Evolutionary conservation across 108 stramenopile genomes (phyloP), one percentile per base, ranked within the genome.

Genomic region (Fistulifera solaris): DNA sequence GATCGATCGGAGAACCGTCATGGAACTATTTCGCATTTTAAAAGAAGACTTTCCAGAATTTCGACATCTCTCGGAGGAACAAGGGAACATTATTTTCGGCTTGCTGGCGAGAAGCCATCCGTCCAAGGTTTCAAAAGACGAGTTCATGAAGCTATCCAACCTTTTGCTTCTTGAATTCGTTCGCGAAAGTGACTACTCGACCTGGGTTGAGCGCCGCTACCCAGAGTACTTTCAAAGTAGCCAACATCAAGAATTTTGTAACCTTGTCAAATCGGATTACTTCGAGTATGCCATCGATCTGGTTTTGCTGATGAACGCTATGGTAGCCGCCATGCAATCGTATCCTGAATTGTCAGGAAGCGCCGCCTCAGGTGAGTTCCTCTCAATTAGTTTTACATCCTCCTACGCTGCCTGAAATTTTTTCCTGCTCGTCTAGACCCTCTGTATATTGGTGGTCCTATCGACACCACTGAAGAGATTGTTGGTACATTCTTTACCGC

Each of bases 21-120:
- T 85, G 85, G 68, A 64, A 38, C 41, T 83, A 3, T 77, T 80
- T 41, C 19, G 52, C 4, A 73, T 85, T 55, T 53, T 92, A 25
- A 85, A 92, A 58, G 58, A 80, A 56, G 83, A 92, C 58, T 72
- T 79, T 27, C 75, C 80, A n/a, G 73, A 85, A 46, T 72, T 89
- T 46, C 66, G 68, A 15, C 19, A 24, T 11, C 54, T 82, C 15
- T 75, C 81, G 2, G 31, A 60, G 0, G 80, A 79, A 6, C 72
- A 78, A 27, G 73, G 67, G 51, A 59, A 50, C 16, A 56, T 80
- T 10, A 18, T 76, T 35, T 87, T 75, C 54, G 75, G 53, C 15
- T 52, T 80, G 21, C 42, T 75, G 23, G 73, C 68, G 48, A 53
- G 44, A 27, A 79, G 80, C 62, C 83, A 81, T 14, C 66, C 74